Conservation (phyloP, 2,329 filamentous ascomycete genomes). For the Lomentospora prolificans region DNA sequence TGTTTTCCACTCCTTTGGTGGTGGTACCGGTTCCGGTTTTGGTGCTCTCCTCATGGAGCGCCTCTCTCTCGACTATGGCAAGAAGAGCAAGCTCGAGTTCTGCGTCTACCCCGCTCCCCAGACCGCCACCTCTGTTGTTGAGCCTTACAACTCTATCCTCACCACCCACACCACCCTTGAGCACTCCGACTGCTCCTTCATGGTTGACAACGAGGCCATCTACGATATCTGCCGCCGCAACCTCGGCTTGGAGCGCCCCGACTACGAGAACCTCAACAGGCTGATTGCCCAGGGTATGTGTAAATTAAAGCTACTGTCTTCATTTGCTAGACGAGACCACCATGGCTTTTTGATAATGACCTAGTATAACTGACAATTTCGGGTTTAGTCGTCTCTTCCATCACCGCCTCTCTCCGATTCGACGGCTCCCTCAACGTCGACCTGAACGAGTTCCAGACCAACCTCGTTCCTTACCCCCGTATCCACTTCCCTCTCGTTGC, state of each 20-base stretch:
- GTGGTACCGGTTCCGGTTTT: conserved; percentile 97
- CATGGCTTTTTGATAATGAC: not conserved
- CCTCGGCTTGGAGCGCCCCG: conserved; percentile 91
- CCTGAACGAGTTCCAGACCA: conserved; percentile 99
- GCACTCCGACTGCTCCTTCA: conserved; percentile 99
- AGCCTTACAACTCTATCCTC: conserved; percentile 99
- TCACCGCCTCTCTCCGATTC: conserved; percentile 96
- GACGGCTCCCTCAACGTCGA: conserved; percentile 98
- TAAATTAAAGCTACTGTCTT: not conserved
- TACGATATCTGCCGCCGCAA: conserved; percentile 99
- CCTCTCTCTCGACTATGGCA: conserved; percentile 97
- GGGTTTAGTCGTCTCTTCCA: conserved; percentile 82
- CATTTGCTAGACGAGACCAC: conserved; percentile 5
- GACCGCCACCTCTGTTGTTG: conserved; percentile 93
- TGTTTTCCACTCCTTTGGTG: conserved; percentile 99
- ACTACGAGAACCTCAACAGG: conserved; percentile 98
- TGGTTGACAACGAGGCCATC: conserved; percentile 99
- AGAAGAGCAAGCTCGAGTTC: conserved; percentile 99
- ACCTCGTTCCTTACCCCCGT: conserved; percentile 95
- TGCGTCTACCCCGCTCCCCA: conserved; percentile 97
- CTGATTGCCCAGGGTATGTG: conserved; percentile 82
- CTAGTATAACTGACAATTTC: conserved; percentile 18
- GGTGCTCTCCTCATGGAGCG: conserved; percentile 98
- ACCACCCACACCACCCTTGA: conserved; percentile 98
- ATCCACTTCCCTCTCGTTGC: conserved; percentile 99